These are phyloP conservation scores for Russula sp. DNA, from an alignment of 768 basidiomycete genomes.

Conservation along the genomic window DNA sequence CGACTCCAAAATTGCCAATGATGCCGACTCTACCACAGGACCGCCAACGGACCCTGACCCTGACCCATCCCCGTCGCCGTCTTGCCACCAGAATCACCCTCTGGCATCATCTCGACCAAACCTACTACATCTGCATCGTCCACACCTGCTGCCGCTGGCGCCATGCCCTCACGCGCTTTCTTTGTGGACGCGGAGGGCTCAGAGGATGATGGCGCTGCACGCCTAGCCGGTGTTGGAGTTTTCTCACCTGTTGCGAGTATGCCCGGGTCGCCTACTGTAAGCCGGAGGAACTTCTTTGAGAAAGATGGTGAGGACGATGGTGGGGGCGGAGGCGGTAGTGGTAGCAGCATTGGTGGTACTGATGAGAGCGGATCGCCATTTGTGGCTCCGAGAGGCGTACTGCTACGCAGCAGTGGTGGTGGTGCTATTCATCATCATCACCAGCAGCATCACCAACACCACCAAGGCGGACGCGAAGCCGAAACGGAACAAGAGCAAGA, in stretches of 20 bases:
- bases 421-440: background rate
- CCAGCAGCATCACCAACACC: background rate
- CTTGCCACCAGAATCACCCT: background rate
- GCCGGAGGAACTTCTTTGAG: slow-evolving; percentile 5
- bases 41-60: background rate
- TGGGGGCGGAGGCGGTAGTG: background rate
- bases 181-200: slow-evolving; percentile 4
- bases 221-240: slow-evolving; percentile 64
- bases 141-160: background rate
- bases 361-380: background rate
- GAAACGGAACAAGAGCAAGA: background rate
- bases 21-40: slow-evolving; percentile 17
- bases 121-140: background rate
- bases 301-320: slow-evolving; percentile 13
- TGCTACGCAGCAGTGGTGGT: no score
- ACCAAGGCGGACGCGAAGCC: background rate
- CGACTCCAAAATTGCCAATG: background rate
- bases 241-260: slow-evolving; percentile 69
- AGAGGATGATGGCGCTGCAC: slow-evolving; percentile 26
- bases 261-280: slow-evolving; percentile 60
- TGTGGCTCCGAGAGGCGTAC: no score
- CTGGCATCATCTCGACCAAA: background rate
- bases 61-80: background rate
- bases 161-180: slow-evolving; percentile 23
- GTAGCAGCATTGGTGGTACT: background rate